Base-by-base conservation (phyloP, 805 yeast species). In the Schwanniomyces vanrijiae region DNA sequence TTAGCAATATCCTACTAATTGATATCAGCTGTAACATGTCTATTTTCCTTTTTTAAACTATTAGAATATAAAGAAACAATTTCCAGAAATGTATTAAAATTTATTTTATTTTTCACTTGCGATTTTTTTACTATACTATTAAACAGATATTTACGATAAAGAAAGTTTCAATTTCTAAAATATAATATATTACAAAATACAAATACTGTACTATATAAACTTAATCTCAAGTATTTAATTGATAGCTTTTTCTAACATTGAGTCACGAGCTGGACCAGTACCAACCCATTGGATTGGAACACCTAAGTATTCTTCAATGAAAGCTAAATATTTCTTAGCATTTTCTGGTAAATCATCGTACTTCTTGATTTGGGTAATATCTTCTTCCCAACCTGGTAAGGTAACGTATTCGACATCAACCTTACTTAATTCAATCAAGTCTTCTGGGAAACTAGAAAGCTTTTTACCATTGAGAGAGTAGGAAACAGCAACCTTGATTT, bases 241-340 rank as follows among this genome's bases (percentile, higher is more conserved):
- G 22, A 46, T 34, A 26, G 45, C 53, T 66, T 82, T 85, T 57
- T 81, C 83, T 58, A 90, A 78, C 97, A 90, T 91, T 31, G 91
- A 83, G 47, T 87, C 96, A 75, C 98, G 88, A 45, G 90, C 96
- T 53, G 99, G 97, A 53, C 99, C 99, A 48, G 96, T 94, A 65
- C 99, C 99, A 52, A 94, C 94, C 97, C 97, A 94, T 67, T 86
- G 87, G 53, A 94, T 80, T 47, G 96, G 96, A 48, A 89, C 92
- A 42, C 79, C 77, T 52, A 91, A 76, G 62, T 78, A 91, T 53
- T 90, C 85, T 72, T 90, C 98, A 61, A 94, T 92, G 67, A 70
- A 94, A 56, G 80, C 76, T 69, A 94, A 77, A 71, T 94, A 94
- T 55, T 80, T 80, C 75, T 88, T 81, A 41, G 98, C 96, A 58